Conservation (phyloP, 2,329 filamentous ascomycete species). For the Furcasterigmium sp. region DNA sequence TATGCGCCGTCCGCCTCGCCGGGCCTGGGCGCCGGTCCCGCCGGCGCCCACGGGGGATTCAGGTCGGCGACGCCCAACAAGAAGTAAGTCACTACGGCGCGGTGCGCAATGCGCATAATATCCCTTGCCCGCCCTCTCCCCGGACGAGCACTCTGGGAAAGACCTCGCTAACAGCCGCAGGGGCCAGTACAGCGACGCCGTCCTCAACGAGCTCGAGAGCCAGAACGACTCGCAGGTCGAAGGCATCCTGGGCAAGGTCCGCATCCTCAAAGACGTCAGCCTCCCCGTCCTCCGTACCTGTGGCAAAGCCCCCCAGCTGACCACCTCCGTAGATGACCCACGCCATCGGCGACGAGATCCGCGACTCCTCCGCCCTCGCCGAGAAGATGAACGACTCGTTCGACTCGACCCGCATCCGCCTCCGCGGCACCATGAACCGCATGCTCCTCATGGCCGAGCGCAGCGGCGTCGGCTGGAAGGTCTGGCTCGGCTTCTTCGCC, state of each 20-base stretch:
- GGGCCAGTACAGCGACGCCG: conserved; percentile 88
- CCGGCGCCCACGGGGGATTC: conserved; percentile 34
- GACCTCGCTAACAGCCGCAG: conserved; percentile 33
- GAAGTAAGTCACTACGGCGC: conserved; percentile 52
- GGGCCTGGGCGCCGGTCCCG: conserved; percentile 21
- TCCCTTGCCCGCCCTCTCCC: too few relatives aligned
- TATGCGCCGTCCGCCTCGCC: conserved; percentile 17
- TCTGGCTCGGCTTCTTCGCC: conserved; percentile 86
- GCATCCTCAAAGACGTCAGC: conserved; percentile 80
- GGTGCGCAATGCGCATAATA: too few relatives aligned
- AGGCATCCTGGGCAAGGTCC: conserved; percentile 87
- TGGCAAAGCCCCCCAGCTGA: conserved; percentile 4
- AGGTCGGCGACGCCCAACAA: conserved; percentile 67
- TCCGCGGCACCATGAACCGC: conserved; percentile 91
- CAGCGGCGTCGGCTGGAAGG: conserved; percentile 92
- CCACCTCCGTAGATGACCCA: conserved; percentile 64
- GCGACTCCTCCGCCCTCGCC: conserved; percentile 79
- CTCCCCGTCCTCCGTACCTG: conserved; percentile 5
- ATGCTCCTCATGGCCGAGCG: conserved; percentile 95
- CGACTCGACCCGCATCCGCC: conserved; percentile 72
- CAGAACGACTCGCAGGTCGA: conserved; percentile 90
- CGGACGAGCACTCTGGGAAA: too few relatives aligned
- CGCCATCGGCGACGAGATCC: conserved; percentile 92
- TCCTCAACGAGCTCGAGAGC: conserved; percentile 88
- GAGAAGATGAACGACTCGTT: conserved; percentile 97